Base-by-base conservation (phyloP, 2,329 filamentous ascomycete species). In the Alternaria sp. region DNA sequence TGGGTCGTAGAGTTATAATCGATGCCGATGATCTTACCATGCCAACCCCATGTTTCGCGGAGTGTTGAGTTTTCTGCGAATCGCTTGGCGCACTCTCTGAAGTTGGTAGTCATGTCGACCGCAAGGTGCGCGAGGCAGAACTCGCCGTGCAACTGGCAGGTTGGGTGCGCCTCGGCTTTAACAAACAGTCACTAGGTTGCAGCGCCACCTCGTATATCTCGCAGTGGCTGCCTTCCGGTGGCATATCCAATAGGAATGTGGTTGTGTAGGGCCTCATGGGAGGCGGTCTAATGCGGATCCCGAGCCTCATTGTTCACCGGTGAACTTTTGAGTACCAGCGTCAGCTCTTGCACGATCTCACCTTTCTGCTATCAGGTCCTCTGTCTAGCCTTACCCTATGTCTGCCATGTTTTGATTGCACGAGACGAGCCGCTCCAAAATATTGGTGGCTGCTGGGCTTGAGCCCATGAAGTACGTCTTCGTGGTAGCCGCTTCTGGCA, bases 41-140 rank as follows among this genome's bases (percentile, higher is more conserved):
- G n/a, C 64, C 67, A 76, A 20, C 65, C 61, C 49, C 62, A 75
- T 38, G 7, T 54, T 39, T 16, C 63, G 54, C 18, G 55, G 53
- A 38, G 16, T 7, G 44, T 28, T 11, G 43, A 0, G 20, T 63
- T 39, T 22, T 54, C 54, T 18, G 47, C 26, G 18, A 51, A 67
- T 28, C 30, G 36, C 18, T 20, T 18, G 14, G 14, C 47, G 32
- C 63, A 65, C 22, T 52, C 36, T 16, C 7, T 26, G 12, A 52
- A 41, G 49, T 42, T 48, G 44, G 20, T 22, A 9, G 36, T 16
- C 49, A 41, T 52, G 18, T 52, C 49, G 36, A 22, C 22, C 26
- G 26, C 20, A 46, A 7, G 42, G 38, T 34, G 2, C 14, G 32
- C 39, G 36, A 51, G 56, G 56, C 42, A 9, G 51, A 6, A 8